These are phyloP conservation scores for Elsinoe necatrix DNA, from an alignment of 2,329 filamentous ascomycete species.

Conservation along the genomic window DNA sequence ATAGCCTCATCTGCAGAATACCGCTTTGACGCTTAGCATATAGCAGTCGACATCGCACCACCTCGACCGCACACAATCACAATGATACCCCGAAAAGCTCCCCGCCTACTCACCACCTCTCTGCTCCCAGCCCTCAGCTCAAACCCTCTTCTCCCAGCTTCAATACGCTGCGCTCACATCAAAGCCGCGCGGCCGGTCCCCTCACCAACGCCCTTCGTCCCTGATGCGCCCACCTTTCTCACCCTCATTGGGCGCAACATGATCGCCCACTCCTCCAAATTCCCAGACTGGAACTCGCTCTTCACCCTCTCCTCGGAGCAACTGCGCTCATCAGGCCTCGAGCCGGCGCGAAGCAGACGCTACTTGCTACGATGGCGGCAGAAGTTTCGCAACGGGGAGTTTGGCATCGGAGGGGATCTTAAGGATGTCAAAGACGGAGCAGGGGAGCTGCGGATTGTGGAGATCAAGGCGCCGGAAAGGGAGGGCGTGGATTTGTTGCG, in stretches of 20 bases:
- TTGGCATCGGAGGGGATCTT: constrained; percentile 77
- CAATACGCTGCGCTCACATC: constrained; percentile 31
- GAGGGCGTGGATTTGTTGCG: constrained; percentile 42
- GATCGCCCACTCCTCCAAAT: constrained; percentile 72
- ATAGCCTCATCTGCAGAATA: neutral
- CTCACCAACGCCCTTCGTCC: constrained; percentile 72
- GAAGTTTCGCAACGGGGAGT: constrained; percentile 67
- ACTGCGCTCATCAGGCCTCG: constrained; percentile 74
- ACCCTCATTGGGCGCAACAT: constrained; percentile 84
- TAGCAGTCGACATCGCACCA: neutral
- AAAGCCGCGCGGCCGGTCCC: constrained; percentile 47
- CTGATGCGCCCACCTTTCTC: constrained; percentile 77
- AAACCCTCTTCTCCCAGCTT: constrained; percentile 7
- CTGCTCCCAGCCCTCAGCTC: constrained; percentile 3
- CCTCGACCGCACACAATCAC: neutral
- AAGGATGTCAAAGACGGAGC: constrained; percentile 58
- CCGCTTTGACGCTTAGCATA: neutral
- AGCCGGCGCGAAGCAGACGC: constrained; percentile 69
- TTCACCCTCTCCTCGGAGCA: constrained; percentile 73
- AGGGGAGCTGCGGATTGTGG: constrained; percentile 50
- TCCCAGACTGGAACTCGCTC: constrained; percentile 81
- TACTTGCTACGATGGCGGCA: constrained; percentile 87
- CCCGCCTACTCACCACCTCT: constrained; percentile 19
- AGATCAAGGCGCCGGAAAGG: constrained; percentile 39
- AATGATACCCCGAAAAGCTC: constrained; percentile 11